Evolutionary conservation across 2,329 filamentous ascomycete species (phyloP), one percentile per base, ranked within the genome.

Genomic region (Scedosporium aurantiacum): DNA sequence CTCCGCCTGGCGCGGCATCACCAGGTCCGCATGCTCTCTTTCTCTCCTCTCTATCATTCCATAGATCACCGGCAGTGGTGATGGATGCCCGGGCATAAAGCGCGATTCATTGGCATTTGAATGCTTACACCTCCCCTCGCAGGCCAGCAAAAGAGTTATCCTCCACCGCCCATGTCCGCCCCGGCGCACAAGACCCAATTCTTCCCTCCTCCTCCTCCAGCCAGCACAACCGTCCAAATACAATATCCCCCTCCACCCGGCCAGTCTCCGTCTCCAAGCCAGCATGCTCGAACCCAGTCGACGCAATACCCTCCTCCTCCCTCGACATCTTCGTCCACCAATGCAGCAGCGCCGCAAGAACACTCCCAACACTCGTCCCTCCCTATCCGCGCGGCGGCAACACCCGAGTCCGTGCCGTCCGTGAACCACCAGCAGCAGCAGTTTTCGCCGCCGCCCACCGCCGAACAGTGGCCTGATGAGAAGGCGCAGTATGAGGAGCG

Each of bases 101-200:
- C 21, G 5, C 12, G 16, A 2, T 18, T 4, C 57, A 18, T 25
- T 5, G 40, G 18, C 40, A 5, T 40, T 40, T 8, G 25, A 10
- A n/a, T 54, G 45, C n/a, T 61, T 37, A 57, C 56, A 55, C n/a
- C 25, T 45, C 43, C 55, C 55, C 47, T 27, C 40, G 60, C 50
- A 64, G 56, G 62, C 60, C 50, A 56, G 63, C 66, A 67, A 23
- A 59, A 61, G 8, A 66, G 65, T 37, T 65, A 64, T 37, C 59
- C 64, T 60, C 65, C 65, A 47, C 66, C 68, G 12, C 68, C 65
- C 37, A 76, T 73, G 4, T 80, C 79, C 23, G 75, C 78, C 57
- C 77, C 78, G 2, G 75, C 76, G 50, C 74, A 73, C 67, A 74
- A 75, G 64, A 71, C 75, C 23, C 76, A 75, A 55, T 79, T 78